Conservation (phyloP, 352 stramenopile species). For the Globisporangium irregulare region DNA sequence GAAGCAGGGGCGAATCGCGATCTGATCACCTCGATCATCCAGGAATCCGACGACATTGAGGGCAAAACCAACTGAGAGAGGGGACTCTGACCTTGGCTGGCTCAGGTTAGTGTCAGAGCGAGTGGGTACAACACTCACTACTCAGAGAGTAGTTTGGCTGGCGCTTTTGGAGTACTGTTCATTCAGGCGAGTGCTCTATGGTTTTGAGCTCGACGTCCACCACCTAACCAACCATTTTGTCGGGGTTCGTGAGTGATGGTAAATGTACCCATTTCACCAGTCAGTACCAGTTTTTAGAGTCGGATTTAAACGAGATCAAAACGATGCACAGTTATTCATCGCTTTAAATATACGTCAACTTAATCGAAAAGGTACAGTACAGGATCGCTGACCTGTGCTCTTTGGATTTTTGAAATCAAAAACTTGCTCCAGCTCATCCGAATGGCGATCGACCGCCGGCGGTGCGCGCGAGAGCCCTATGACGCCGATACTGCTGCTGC, state of each 20-base stretch:
- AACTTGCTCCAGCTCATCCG: neutral
- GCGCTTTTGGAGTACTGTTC: neutral
- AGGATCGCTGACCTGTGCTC: neutral
- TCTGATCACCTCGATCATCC: neutral
- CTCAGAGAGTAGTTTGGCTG: neutral
- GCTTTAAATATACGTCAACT: neutral
- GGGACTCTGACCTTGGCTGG: neutral
- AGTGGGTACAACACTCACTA: neutral
- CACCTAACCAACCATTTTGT: neutral
- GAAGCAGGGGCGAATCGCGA: neutral
- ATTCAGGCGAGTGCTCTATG: no score
- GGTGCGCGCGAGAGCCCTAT: neutral
- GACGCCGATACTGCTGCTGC: neutral
- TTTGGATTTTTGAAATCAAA: conserved; percentile 5
- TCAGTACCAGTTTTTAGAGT: neutral
- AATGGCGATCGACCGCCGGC: conserved; percentile 6
- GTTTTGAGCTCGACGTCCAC: neutral
- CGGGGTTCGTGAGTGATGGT: no score
- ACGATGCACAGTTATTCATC: neutral
- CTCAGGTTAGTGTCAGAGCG: neutral
- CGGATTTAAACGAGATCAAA: neutral
- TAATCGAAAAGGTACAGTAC: neutral
- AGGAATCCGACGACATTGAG: neutral
- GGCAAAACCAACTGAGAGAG: neutral
- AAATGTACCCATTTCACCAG: no score